Conservation (phyloP, 345 rosid genomes). For the sweet orange (Citrus sinensis) region DVS_A1.0 CM039168.1:24511501-24512000, state of each 20-base stretch:
- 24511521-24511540: neutral
- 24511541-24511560: neutral
- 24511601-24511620: too few species aligned
- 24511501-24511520: neutral
- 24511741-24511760: neutral
- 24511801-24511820: conserved; percentile 87
- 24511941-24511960: conserved; percentile 78
- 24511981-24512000: conserved; percentile 81
- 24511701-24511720: neutral
- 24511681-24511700: neutral
- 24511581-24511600: neutral
- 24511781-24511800: conserved; percentile 52
- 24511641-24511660: neutral
- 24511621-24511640: neutral
- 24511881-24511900: conserved; percentile 70
- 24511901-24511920: conserved; percentile 52
- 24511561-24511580: neutral
- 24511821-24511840: conserved; percentile 62
- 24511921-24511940: conserved; percentile 79
- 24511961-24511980: conserved; percentile 60
- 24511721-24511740: neutral
- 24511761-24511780: neutral
- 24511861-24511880: conserved; percentile 67
- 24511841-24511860: conserved; percentile 63
- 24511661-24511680: neutral